These are phyloP conservation scores for Apiospora pterosperma DNA, from an alignment of 2,329 filamentous ascomycete species.

Conservation along the genomic window DNA sequence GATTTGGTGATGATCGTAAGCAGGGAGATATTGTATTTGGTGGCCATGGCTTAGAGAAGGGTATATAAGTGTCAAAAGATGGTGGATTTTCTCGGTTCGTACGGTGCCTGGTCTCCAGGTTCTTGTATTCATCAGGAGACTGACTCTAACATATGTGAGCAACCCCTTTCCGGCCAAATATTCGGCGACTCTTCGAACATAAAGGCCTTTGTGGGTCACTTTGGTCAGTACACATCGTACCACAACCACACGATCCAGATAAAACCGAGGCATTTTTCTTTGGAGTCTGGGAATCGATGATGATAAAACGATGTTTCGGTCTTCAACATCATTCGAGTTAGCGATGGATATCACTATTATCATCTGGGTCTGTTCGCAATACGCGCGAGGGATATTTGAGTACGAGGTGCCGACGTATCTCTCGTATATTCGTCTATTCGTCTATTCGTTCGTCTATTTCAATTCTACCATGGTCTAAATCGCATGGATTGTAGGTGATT, in stretches of 20 bases:
- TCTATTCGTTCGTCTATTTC: neutral
- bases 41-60: neutral
- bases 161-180: neutral
- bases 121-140: neutral
- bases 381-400: neutral
- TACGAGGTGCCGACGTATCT: neutral
- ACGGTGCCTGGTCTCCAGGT: neutral
- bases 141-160: neutral
- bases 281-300: neutral
- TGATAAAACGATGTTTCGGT: neutral
- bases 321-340: neutral
- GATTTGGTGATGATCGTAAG: neutral
- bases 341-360: neutral
- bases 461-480: neutral
- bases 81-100: neutral
- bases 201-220: neutral
- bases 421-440: neutral
- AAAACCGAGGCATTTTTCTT: neutral
- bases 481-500: neutral
- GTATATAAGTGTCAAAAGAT: neutral
- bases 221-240: neutral
- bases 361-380: neutral
- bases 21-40: neutral
- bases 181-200: neutral
- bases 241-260: neutral